Base-by-base conservation (phyloP, 1,139 yeast genomes). In the Suhomyces atakaporum region DNA sequence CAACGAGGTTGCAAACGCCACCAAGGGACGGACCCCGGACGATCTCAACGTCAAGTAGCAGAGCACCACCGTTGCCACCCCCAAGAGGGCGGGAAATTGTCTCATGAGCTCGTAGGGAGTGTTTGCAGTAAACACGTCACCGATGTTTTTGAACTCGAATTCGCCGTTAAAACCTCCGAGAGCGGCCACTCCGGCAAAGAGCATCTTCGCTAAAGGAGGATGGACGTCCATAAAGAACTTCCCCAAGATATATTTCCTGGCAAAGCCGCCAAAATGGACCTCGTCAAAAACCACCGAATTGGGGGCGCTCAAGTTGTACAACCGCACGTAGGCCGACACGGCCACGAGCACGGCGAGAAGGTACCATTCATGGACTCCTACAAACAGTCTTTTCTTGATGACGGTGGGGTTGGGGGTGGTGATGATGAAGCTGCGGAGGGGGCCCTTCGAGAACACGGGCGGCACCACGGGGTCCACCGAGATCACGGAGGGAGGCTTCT, bases 251-350 rank as follows among this genome's bases (percentile, higher is more conserved):
- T 86, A 86, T 56, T 84, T 81, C 43, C 77, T 69, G 26, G 94
- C 86, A 62, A 84, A 84, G 15, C 86, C 87, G 40, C 94, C 94
- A 45, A 84, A 84, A 57, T 83, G 89, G 33, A 81, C 89, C 61
- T 92, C 98, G 66, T 92, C 98, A 58, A 92, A 92, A 22, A 92
- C 97, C 31, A 92, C 96, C 27, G 86, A 76, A 45, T 77, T 63
- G 12, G 98, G 98, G 42, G 68, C 59, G 31, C 77, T 72, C 32
- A 92, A 60, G 42, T 75, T 74, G 53, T 75, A 39, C 54, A 58
- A 31, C 43, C 61, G 77, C 34, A 86, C 74, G 31, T 62, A 53
- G 7, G 70, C 46, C 0, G 95, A 77, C 25, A 80, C 56, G 2
- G 76, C 48, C n/a, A 80, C 56, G 36, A 92, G 70, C 2, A 62